Conservation (phyloP, 108 stramenopile species). For the Cyclotella sp. region DNA sequence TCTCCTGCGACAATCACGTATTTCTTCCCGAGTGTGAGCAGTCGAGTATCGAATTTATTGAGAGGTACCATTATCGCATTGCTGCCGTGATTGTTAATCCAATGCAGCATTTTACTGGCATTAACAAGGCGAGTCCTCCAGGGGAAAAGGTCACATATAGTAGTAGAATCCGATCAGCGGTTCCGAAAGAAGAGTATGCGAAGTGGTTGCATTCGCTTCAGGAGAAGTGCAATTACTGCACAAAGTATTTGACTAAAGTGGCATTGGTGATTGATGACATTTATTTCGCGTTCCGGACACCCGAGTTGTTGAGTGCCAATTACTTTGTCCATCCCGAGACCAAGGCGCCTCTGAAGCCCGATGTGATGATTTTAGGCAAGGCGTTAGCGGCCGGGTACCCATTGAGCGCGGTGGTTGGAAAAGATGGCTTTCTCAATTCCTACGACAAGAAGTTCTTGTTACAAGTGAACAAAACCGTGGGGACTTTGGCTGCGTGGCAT, state of each 20-base stretch:
- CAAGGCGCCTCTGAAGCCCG: slow-evolving; percentile 43
- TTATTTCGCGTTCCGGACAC: slow-evolving; percentile 66
- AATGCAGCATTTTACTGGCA: slow-evolving; percentile 65
- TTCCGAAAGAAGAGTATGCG: slow-evolving; percentile 48
- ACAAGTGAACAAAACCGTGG: slow-evolving; percentile 65
- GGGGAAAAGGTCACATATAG: slow-evolving; percentile 55
- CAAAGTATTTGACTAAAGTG: slow-evolving; percentile 64
- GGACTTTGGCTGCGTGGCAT: slow-evolving; percentile 58
- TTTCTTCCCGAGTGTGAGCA: slow-evolving; percentile 56
- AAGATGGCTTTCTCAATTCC: slow-evolving; percentile 52
- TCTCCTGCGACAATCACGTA: slow-evolving; percentile 52
- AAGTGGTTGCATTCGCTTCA: slow-evolving; percentile 57
- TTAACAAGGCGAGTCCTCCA: slow-evolving; percentile 64
- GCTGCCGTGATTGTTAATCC: slow-evolving; percentile 65
- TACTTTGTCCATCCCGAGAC: slow-evolving; percentile 59
- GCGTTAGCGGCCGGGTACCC: slow-evolving; percentile 65
- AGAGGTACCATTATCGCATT: slow-evolving; percentile 64
- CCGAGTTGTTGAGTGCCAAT: slow-evolving; percentile 50
- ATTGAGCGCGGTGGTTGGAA: slow-evolving; percentile 52
- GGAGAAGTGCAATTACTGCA: slow-evolving; percentile 59
- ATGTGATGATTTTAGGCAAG: slow-evolving; percentile 61
- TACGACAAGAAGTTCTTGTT: slow-evolving; percentile 65
- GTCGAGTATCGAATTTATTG: slow-evolving; percentile 52
- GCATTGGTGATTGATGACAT: slow-evolving; percentile 63
- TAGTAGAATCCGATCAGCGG: slow-evolving; percentile 28